phyloP scores from a whole-genome alignment of 2,329 filamentous ascomycete genomes.

The Endoconidiophora laricicola region DNA sequence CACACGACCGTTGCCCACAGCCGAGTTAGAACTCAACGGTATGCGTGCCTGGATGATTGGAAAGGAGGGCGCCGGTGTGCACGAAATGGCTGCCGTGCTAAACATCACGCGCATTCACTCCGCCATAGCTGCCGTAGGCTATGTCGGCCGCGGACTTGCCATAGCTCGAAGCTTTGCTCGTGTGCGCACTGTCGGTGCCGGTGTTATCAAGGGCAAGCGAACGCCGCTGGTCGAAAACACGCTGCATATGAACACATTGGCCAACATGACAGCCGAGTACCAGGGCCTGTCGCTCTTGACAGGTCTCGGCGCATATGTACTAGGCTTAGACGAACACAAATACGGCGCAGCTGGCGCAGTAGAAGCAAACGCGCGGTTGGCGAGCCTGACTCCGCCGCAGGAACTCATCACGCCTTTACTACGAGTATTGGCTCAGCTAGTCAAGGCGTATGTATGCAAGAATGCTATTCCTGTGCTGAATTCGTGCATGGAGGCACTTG shows the following conservation, averaged over 20 bases:
- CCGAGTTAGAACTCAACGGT: constrained; percentile 49
- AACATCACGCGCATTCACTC: constrained; percentile 49
- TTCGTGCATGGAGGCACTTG: constrained; percentile 46
- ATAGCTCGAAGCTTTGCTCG: constrained; percentile 41
- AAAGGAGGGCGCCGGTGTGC: constrained; percentile 46
- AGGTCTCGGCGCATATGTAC: constrained; percentile 34
- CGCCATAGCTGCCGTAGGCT: constrained; percentile 33
- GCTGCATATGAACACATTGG: constrained; percentile 41
- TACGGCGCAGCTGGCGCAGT: constrained; percentile 6
- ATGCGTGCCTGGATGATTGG: constrained; percentile 52
- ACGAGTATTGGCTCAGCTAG: constrained; percentile 40
- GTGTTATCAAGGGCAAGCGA: constrained; percentile 25
- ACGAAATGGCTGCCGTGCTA: constrained; percentile 50
- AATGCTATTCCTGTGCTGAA: constrained; percentile 32
- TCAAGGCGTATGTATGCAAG: constrained; percentile 42
- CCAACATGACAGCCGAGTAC: constrained; percentile 38
- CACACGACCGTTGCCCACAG: constrained; percentile 52
- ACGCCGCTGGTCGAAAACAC: constrained; percentile 33
- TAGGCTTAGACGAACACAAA: constrained; percentile 37
- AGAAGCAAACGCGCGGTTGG: constrained; percentile 6
- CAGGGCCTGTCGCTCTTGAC: constrained; percentile 38
- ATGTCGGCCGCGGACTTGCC: constrained; percentile 37
- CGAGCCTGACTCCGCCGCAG: constrained; percentile 20
- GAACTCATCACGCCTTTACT: constrained; percentile 28
- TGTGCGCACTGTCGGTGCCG: constrained; percentile 34